Conservation (phyloP, 768 basidiomycete genomes). For the Tricholoma sp. region DNA sequence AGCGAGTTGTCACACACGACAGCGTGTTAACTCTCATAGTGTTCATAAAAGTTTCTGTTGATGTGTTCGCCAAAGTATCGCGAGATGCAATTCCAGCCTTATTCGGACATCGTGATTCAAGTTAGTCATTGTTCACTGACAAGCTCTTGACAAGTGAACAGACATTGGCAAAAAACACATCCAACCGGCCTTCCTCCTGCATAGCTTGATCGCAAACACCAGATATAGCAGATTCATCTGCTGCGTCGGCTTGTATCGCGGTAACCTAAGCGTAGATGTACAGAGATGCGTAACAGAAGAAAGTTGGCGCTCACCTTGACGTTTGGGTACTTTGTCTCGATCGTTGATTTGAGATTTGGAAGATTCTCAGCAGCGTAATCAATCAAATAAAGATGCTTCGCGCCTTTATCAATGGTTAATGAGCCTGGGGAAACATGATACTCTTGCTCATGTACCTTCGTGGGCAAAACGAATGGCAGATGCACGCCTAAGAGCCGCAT, state of each 20-base stretch:
- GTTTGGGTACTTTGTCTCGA: constrained; percentile 63
- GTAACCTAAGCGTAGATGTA: constrained; percentile 57
- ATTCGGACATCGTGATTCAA: not conserved
- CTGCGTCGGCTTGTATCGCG: constrained; percentile 74
- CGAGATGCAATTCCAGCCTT: constrained; percentile 65
- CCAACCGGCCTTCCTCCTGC: constrained; percentile 78
- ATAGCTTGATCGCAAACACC: constrained; percentile 67
- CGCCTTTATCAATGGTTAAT: constrained; percentile 40
- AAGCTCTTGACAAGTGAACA: constrained; percentile 13
- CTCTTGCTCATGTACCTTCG: constrained; percentile 47
- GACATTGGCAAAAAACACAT: constrained; percentile 96
- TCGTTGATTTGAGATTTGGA: constrained; percentile 63
- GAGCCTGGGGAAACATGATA: not conserved
- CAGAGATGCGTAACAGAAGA: not conserved
- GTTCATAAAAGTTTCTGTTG: constrained; percentile 66
- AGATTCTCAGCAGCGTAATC: constrained; percentile 67
- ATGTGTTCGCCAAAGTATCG: constrained; percentile 44
- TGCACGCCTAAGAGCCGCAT: constrained; percentile 48
- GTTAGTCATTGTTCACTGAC: not conserved
- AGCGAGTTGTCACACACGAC: constrained; percentile 32
- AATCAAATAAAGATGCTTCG: constrained; percentile 70
- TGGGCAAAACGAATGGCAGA: constrained; percentile 71
- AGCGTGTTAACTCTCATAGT: constrained; percentile 71
- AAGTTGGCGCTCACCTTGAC: constrained; percentile 56
- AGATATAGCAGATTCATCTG: constrained; percentile 67